phyloP scores from a whole-genome alignment of 805 yeast species.

The Saturnispora silvae region DNA sequence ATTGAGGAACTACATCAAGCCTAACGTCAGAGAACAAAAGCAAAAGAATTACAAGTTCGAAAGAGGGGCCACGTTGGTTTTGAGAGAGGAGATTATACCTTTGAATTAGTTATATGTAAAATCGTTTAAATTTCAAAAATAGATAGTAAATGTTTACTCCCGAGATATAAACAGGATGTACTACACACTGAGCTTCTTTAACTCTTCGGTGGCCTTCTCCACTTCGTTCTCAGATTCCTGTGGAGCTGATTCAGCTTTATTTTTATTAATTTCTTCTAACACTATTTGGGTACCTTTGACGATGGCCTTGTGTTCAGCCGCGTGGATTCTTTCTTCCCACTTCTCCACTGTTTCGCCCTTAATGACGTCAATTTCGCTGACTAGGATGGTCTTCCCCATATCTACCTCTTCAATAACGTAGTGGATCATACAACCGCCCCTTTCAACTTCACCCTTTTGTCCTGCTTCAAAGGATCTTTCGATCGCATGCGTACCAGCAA shows the following conservation, averaged over 20 bases:
- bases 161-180: no score
- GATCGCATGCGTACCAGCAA: conserved; percentile 95
- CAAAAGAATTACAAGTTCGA: conserved; percentile 75
- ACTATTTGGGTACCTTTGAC: conserved; percentile 81
- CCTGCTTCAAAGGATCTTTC: conserved; percentile 96
- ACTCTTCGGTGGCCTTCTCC: neutral
- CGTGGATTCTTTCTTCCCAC: conserved; percentile 77
- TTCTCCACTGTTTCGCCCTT: conserved; percentile 69
- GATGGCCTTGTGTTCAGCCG: conserved; percentile 78
- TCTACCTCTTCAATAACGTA: conserved; percentile 94
- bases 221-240: neutral
- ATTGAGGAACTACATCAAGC: conserved; percentile 79
- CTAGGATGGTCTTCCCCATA: conserved; percentile 80
- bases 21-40: conserved; percentile 79
- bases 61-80: conserved; percentile 88
- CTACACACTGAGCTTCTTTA: no score
- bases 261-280: conserved; percentile 22
- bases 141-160: neutral
- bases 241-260: neutral
- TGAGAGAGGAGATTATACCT: conserved; percentile 55
- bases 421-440: conserved; percentile 95
- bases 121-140: no score
- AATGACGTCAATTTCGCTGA: conserved; percentile 61
- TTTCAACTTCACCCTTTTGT: conserved; percentile 62
- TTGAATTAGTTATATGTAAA: conserved; percentile 49